Base-by-base conservation (phyloP, 805 yeast genomes). In the Ogataea glucozyma region DNA sequence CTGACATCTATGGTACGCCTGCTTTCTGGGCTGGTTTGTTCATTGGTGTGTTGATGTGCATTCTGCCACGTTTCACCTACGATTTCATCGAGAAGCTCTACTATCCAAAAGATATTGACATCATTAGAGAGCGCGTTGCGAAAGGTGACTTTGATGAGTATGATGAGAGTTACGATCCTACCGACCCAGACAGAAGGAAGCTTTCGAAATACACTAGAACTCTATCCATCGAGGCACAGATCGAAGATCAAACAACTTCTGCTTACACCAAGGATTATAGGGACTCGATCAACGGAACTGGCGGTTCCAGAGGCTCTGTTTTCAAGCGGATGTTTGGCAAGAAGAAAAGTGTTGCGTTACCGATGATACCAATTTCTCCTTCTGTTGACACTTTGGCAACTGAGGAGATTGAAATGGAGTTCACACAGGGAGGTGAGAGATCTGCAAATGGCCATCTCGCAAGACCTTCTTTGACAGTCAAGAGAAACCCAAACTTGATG, bases 91-190 rank as follows among this genome's bases (percentile, higher is more conserved):
- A 68, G 48, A 78, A 75, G 46, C 57, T 79, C 23, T 76, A 67
- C 53, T 66, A 58, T 51, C 95, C 93, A 22, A 72, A 68, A 43
- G 93, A 86, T 62, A 66, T 81, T 46, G 91, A 85, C 54, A 81
- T 86, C 49, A 73, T 86, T 41, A 67, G 93, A 55, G 93, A 86
- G 62, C 75, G 86, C 64, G 81, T 79, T 52, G 63, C 64, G 19
- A 69, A 73, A 41, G 93, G 93, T 35, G 85, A 82, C 52, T 85
- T 76, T 54, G 79, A 70, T 45, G 78, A 73, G 26, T 85, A 81
- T 58, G 89, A 89, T 9, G 65, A 60, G 9, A 73, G 76, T 41
- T 85, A 83, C 58, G 95, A 85, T 60, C 95, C 95, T 32, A 85
- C 95, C 2, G 90, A 85, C 62, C 88, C 90, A 22, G 66, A 81